Evolutionary conservation across 108 stramenopile genomes (phyloP).

Genomic region (Pseudonitzschia delicatissima): DNA sequence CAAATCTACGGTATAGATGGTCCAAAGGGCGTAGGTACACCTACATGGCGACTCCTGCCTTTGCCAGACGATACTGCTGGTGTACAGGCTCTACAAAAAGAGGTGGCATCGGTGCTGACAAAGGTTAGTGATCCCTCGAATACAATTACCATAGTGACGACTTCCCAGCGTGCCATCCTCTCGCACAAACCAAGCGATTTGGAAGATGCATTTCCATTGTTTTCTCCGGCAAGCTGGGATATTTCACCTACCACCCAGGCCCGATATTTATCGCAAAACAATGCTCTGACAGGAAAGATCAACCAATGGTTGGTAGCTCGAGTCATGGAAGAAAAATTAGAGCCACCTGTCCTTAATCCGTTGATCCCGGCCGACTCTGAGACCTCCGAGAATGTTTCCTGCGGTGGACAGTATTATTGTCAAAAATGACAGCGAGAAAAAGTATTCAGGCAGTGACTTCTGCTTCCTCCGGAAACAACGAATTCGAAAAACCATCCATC

Average conservation of each 20-base stretch:
- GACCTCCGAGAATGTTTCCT: constrained; percentile 22
- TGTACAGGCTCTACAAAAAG: constrained; percentile 33
- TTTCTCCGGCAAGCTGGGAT: constrained; percentile 55
- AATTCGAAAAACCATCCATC: constrained; percentile 1
- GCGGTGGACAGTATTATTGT: background rate
- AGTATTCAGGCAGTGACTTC: background rate
- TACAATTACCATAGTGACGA: constrained; percentile 56
- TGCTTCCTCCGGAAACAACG: background rate
- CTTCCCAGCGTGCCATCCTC: constrained; percentile 51
- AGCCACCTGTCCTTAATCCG: constrained; percentile 67
- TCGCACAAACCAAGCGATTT: constrained; percentile 25
- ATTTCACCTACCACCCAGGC: constrained; percentile 58
- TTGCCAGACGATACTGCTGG: constrained; percentile 38
- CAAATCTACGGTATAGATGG: constrained; percentile 58
- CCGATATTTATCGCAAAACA: constrained; percentile 50
- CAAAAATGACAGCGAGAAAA: background rate
- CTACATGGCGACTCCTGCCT: constrained; percentile 59
- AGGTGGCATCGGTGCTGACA: constrained; percentile 38
- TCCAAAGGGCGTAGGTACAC: constrained; percentile 46
- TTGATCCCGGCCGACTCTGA: constrained; percentile 52
- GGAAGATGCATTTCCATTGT: constrained; percentile 43
- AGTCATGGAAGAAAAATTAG: constrained; percentile 50
- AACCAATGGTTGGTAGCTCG: constrained; percentile 47
- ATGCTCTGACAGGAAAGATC: constrained; percentile 38
- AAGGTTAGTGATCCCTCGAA: constrained; percentile 53